Evolutionary conservation across 1,284 basidiomycete species (phyloP).

Genomic region (Bondarzewia mesenterica): DNA sequence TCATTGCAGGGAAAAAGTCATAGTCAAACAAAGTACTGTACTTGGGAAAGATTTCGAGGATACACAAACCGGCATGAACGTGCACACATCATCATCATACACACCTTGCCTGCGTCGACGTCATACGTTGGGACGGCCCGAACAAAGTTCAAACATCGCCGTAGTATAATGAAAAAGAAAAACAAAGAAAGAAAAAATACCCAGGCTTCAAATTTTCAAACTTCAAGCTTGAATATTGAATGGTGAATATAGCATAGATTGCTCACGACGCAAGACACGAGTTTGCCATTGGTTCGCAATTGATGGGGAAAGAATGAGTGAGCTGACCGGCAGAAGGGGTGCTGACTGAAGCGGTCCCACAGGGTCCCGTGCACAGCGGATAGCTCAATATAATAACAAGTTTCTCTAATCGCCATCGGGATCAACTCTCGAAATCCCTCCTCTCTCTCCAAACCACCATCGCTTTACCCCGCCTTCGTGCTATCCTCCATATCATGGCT

Average conservation of each 20-base stretch:
- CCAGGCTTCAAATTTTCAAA: background rate
- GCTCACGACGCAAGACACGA: background rate
- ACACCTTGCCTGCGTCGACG: too few relatives aligned
- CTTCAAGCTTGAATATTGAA: too few relatives aligned
- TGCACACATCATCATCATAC: too few relatives aligned
- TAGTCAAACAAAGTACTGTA: too few relatives aligned
- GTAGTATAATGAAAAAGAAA: too few relatives aligned
- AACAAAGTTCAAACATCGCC: too few relatives aligned
- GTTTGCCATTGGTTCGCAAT: background rate
- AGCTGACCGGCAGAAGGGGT: background rate
- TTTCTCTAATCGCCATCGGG: slow-evolving; percentile 3
- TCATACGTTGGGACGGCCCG: too few relatives aligned
- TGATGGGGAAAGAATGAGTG: background rate
- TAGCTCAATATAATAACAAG: background rate
- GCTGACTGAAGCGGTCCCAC: background rate
- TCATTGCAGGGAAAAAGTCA: too few relatives aligned
- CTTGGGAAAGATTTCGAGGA: too few relatives aligned
- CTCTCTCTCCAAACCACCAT: slow-evolving; percentile 20
- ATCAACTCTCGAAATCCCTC: slow-evolving; percentile 8
- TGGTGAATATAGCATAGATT: too few relatives aligned
- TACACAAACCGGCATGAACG: too few relatives aligned
- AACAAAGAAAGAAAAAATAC: background rate
- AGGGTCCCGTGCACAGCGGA: background rate
- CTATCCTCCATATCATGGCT: slow-evolving; percentile 30
- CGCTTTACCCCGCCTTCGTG: slow-evolving; percentile 17